These are phyloP conservation scores for Dentipellis sp. DNA, from an alignment of 768 basidiomycete species.

Conservation along the genomic window DNA sequence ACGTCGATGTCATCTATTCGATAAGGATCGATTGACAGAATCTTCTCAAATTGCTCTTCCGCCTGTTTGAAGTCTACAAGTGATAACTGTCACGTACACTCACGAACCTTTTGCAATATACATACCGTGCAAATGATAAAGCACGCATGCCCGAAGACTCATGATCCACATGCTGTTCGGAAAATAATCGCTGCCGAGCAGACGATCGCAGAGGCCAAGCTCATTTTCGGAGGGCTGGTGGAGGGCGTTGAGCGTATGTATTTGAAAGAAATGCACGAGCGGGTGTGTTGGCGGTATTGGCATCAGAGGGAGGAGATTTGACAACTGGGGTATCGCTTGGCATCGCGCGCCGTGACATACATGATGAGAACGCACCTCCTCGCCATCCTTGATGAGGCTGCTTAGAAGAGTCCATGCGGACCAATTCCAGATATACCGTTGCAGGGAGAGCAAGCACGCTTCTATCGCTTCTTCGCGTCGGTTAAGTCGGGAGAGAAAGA, in stretches of 20 bases:
- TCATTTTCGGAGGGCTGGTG: conserved; percentile 86
- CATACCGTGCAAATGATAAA: conserved; percentile 87
- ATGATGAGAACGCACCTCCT: conserved; percentile 9
- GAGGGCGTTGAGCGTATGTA: conserved; percentile 83
- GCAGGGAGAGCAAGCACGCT: conserved; percentile 51
- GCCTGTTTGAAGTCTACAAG: conserved; percentile 78
- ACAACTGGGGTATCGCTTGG: conserved; percentile 24
- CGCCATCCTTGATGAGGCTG: conserved; percentile 12
- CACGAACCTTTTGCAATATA: not conserved
- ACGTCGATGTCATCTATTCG: conserved; percentile 93
- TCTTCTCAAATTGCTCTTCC: conserved; percentile 75
- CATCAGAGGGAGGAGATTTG: conserved; percentile 33
- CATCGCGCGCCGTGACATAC: conserved; percentile 14
- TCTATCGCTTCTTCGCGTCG: conserved; percentile 85
- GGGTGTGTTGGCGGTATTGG: conserved; percentile 44
- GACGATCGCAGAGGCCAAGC: conserved; percentile 67
- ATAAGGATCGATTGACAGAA: conserved; percentile 74
- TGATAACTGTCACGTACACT: conserved; percentile 2
- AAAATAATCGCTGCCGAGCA: conserved; percentile 65
- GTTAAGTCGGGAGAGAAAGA: conserved; percentile 73
- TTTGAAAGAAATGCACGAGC: conserved; percentile 66
- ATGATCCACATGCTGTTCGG: conserved; percentile 79
- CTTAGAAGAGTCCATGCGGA: conserved; percentile 11
- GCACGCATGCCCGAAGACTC: conserved; percentile 75
- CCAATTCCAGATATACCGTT: conserved; percentile 15